These are phyloP conservation scores for Sclerotinia glacialis DNA, from an alignment of 2,329 filamentous ascomycete genomes.

Conservation along the genomic window DNA sequence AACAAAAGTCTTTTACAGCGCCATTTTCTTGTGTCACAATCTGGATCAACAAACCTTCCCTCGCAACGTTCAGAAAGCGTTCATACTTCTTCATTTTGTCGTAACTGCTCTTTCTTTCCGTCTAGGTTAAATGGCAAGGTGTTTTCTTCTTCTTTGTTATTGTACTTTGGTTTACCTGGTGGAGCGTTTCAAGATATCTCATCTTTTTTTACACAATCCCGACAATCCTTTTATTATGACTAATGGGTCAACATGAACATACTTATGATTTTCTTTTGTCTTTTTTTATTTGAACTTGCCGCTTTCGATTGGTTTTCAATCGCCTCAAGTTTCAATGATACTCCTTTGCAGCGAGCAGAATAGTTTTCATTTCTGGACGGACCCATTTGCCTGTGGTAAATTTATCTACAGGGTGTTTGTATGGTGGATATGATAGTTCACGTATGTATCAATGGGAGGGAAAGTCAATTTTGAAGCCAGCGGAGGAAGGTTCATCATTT, in stretches of 20 bases:
- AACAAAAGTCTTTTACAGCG: conserved; percentile 12
- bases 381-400: not conserved
- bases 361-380: not conserved
- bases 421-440: not conserved
- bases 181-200: conserved; percentile 1
- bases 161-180: conserved; percentile 16
- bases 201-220: not conserved
- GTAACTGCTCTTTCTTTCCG: not conserved
- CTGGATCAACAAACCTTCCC: conserved; percentile 1
- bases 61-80: conserved; percentile 4
- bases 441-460: conserved; percentile 15
- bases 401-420: not conserved
- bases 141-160: not conserved
- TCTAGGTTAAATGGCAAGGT: conserved; percentile 13
- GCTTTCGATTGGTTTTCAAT: conserved; percentile 8
- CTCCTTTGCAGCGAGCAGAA: conserved; percentile 13
- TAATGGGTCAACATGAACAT: conserved; percentile 18
- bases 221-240: conserved; percentile 18
- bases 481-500: conserved; percentile 3
- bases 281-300: not conserved
- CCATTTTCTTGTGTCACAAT: conserved; percentile 1
- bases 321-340: conserved; percentile 13
- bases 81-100: conserved; percentile 12
- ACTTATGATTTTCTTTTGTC: conserved; percentile 17
- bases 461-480: not conserved